Evolutionary conservation across 2,329 filamentous ascomycete species (phyloP).

Genomic region (Myriosclerotinia scirpicola): DNA sequence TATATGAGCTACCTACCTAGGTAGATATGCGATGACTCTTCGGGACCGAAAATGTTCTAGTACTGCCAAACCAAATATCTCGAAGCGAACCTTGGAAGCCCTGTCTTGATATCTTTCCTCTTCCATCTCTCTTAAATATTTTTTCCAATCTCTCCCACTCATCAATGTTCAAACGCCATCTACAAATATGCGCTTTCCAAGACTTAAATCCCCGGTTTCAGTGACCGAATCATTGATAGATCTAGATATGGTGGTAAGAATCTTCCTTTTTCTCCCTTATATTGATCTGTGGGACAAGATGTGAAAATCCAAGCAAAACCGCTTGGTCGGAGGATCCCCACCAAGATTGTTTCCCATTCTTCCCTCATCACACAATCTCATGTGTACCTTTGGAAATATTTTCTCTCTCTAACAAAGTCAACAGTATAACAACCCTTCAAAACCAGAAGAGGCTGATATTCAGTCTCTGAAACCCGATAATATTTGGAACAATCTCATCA

Average conservation of each 20-base stretch:
- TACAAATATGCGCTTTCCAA: not conserved
- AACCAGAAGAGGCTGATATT: conserved; percentile 1
- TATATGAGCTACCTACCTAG: not conserved
- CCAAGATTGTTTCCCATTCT: not conserved
- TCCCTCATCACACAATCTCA: not conserved
- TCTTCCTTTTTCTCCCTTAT: not conserved
- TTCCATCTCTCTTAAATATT: not conserved
- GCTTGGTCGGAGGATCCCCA: conserved; percentile 6
- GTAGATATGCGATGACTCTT: not conserved
- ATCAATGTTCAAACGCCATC: not conserved
- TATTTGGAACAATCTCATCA: not conserved
- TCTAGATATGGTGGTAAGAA: conserved; percentile 13
- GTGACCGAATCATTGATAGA: conserved; percentile 3
- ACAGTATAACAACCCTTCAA: not conserved
- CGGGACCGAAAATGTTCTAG: not conserved
- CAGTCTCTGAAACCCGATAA: not conserved
- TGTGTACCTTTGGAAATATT: not conserved
- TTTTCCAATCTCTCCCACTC: not conserved
- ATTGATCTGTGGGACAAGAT: not conserved
- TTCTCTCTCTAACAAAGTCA: not conserved
- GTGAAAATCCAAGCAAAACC: not conserved
- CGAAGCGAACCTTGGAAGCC: too few relatives aligned
- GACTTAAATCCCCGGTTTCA: not conserved
- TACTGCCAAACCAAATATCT: not conserved
- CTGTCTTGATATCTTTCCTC: not conserved